Percentiles rank a stretch among this genome's conserved stretches.
These are phyloP conservation scores for Coemansia sp. DNA, from an alignment of 192 early-diverging fungal genomes.

Conservation along the genomic window DNA sequence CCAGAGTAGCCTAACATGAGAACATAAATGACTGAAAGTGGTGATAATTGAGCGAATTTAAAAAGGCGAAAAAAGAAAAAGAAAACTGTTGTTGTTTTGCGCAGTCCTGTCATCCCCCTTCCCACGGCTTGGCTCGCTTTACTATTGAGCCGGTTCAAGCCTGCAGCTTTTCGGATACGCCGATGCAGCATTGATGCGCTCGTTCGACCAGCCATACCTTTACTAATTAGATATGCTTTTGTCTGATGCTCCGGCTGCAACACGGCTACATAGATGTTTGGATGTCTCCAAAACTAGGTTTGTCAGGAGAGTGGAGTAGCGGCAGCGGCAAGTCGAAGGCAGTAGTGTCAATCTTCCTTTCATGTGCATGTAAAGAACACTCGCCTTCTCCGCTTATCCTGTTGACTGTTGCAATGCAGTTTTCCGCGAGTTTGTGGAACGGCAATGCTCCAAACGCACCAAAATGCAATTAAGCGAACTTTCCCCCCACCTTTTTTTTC, in stretches of 20 bases:
- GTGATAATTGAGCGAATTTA: not conserved
- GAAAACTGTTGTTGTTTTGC: slow-evolving; percentile 6
- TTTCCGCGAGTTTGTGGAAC: no score
- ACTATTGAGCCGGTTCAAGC: not conserved
- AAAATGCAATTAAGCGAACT: no score
- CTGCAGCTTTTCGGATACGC: not conserved
- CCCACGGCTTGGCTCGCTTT: not conserved
- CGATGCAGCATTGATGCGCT: not conserved
- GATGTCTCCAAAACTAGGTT: not conserved
- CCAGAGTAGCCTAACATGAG: slow-evolving; percentile 7
- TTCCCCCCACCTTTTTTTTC: not conserved
- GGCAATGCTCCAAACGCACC: no score
- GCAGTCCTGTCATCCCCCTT: not conserved
- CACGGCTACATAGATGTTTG: not conserved
- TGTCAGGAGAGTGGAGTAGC: not conserved
- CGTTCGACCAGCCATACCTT: no score
- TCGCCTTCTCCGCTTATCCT: not conserved
- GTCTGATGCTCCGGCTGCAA: not conserved
- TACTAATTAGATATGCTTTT: not conserved
- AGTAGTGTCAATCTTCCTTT: not conserved
- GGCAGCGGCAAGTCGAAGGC: not conserved
- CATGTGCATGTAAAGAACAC: not conserved
- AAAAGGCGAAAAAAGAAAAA: no score
- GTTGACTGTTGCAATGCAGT: no score
- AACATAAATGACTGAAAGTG: not conserved